phyloP scores from a whole-genome alignment of 306 rosid species.

The Cicer yamashitae region DNA sequence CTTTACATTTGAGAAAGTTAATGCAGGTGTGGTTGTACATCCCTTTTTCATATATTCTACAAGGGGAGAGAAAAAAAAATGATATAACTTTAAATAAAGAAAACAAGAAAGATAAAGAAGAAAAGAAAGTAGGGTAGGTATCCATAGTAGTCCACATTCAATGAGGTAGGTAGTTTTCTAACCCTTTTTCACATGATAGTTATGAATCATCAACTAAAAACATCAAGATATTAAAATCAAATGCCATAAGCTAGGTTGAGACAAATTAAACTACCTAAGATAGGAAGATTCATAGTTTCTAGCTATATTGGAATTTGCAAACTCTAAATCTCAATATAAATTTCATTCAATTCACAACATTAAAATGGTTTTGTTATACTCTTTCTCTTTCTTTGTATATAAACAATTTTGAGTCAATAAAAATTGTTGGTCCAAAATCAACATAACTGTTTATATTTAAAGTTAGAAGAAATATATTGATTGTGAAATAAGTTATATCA shows the following conservation, averaged over 20 bases:
- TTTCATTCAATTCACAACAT: neutral
- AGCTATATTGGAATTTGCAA: conserved; percentile 5
- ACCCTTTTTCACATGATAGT: conserved; percentile 49
- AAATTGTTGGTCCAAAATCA: no score
- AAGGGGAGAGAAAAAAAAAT: neutral
- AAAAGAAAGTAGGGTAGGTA: conserved; percentile 44
- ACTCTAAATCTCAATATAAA: neutral
- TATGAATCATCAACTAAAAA: conserved; percentile 35
- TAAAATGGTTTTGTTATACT: no score
- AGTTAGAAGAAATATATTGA: no score
- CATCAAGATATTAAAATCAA: neutral
- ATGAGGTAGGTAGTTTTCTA: conserved; percentile 43
- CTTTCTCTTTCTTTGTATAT: no score
- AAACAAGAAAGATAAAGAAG: conserved; percentile 42
- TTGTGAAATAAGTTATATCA: no score
- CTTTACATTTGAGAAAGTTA: conserved; percentile 17
- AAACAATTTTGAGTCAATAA: no score
- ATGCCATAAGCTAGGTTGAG: conserved; percentile 5
- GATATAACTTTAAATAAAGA: conserved; percentile 45
- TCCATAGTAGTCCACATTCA: conserved; percentile 28
- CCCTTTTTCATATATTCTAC: conserved; percentile 15
- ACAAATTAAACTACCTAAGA: neutral
- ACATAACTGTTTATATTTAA: no score
- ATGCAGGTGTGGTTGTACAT: conserved; percentile 12
- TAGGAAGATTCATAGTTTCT: neutral